These are phyloP conservation scores for Amphichorda felina DNA, from an alignment of 2,329 filamentous ascomycete species.

Conservation along the genomic window DNA sequence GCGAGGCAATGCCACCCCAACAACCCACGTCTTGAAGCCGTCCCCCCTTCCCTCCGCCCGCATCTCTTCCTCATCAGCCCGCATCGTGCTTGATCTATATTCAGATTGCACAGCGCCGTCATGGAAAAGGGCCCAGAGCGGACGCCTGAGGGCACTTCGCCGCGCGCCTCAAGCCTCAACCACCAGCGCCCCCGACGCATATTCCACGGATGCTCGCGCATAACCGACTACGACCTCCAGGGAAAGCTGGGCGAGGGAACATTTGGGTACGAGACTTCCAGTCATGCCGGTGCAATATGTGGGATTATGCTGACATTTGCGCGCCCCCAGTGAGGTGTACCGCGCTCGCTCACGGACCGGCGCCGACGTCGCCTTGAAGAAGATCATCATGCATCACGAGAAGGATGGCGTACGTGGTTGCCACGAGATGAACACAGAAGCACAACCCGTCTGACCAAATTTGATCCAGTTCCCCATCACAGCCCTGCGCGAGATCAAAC, in stretches of 20 bases:
- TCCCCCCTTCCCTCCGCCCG: no score
- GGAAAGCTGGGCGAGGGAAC: slow-evolving; percentile 89
- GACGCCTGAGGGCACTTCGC: slow-evolving; percentile 31
- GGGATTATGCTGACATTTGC: not conserved
- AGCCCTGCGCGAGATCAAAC: slow-evolving; percentile 91
- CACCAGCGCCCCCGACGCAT: slow-evolving; percentile 43
- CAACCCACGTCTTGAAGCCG: no score
- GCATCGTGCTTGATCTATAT: not conserved
- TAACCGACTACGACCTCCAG: slow-evolving; percentile 66
- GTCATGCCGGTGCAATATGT: no score
- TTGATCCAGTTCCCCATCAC: slow-evolving; percentile 81
- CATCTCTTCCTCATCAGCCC: not conserved
- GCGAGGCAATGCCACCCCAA: no score
- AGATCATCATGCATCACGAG: slow-evolving; percentile 99
- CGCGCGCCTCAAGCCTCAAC: slow-evolving; percentile 42
- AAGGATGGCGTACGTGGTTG: slow-evolving; percentile 67
- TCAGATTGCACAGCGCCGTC: not conserved
- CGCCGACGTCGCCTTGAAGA: slow-evolving; percentile 78
- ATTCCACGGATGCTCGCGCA: slow-evolving; percentile 78
- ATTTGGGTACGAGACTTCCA: slow-evolving; percentile 81
- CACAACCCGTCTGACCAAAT: slow-evolving; percentile 6
- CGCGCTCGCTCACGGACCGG: slow-evolving; percentile 72
- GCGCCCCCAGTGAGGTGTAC: slow-evolving; percentile 61
- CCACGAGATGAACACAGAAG: not conserved
- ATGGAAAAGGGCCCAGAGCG: slow-evolving; percentile 19